These are phyloP conservation scores for Umbelopsis ramanniana DNA, from an alignment of 192 early-diverging fungal species.

Conservation along the genomic window DNA sequence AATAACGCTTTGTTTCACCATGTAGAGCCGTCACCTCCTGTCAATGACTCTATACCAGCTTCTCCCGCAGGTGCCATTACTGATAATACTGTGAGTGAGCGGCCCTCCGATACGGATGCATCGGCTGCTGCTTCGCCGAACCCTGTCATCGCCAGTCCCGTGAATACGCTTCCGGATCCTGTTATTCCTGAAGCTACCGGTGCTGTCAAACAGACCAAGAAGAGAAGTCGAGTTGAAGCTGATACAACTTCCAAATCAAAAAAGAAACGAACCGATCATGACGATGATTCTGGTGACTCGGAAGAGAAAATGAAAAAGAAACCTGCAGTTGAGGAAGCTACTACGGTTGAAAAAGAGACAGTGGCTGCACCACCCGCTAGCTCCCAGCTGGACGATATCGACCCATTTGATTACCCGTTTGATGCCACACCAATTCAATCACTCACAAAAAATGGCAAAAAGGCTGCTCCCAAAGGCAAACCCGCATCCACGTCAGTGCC, in stretches of 20 bases:
- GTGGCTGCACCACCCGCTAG: background rate
- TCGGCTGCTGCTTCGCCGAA: background rate
- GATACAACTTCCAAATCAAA: background rate
- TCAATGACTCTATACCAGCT: background rate
- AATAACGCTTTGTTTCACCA: background rate
- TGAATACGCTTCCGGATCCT: too few relatives aligned
- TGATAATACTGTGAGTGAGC: background rate
- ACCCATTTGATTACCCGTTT: constrained; percentile 16
- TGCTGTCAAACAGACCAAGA: background rate
- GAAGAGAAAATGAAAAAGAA: background rate
- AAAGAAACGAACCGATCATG: background rate
- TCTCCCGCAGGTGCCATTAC: background rate
- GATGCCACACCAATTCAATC: constrained; percentile 11
- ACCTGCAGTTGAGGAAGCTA: background rate
- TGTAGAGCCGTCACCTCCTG: background rate
- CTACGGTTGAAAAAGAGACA: background rate
- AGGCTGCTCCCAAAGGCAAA: background rate
- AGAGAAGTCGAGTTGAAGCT: background rate
- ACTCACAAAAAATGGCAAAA: background rate
- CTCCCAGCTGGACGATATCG: background rate
- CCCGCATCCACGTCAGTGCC: background rate
- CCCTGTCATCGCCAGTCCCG: background rate
- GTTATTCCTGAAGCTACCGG: background rate
- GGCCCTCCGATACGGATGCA: background rate
- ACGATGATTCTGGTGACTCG: background rate